These are phyloP conservation scores for Gaeumannomyces tritici DNA, from an alignment of 2,329 filamentous ascomycete species.

Conservation along the genomic window DNA sequence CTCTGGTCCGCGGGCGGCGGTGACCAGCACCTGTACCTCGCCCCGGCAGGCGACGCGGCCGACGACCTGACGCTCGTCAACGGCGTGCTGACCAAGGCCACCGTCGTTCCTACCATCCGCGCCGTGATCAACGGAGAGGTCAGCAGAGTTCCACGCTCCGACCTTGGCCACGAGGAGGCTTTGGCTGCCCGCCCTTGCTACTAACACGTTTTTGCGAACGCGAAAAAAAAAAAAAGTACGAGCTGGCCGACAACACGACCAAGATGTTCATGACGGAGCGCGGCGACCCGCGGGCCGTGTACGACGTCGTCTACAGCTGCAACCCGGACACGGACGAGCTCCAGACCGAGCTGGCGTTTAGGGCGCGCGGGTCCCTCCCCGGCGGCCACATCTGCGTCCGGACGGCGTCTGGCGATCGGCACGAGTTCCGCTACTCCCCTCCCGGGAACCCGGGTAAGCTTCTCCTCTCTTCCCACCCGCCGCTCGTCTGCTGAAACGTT, in stretches of 20 bases:
- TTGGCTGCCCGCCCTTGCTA: no score
- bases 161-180: no score
- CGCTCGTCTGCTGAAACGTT: neutral
- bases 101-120: conserved; percentile 12
- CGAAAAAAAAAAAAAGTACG: conserved; percentile 19
- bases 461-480: neutral
- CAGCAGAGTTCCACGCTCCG: no score
- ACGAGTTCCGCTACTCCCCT: conserved; percentile 31
- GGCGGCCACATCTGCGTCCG: conserved; percentile 31
- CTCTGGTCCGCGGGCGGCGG: conserved; percentile 27
- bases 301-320: conserved; percentile 29
- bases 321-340: conserved; percentile 28
- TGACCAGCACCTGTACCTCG: conserved; percentile 28
- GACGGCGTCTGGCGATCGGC: conserved; percentile 22
- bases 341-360: conserved; percentile 26
- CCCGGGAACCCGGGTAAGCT: conserved; percentile 24
- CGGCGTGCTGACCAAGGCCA: conserved; percentile 23
- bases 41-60: conserved; percentile 24
- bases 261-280: conserved; percentile 38
- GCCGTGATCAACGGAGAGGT: conserved; percentile 36
- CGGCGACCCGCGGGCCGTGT: conserved; percentile 29
- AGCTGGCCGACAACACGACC: conserved; percentile 32
- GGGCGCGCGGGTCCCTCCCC: conserved; percentile 15
- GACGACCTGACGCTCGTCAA: conserved; percentile 25
- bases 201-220: no score